These are phyloP conservation scores for Salix caprea DNA, from an alignment of 345 rosid genomes.

Conservation along the genomic window DNA sequence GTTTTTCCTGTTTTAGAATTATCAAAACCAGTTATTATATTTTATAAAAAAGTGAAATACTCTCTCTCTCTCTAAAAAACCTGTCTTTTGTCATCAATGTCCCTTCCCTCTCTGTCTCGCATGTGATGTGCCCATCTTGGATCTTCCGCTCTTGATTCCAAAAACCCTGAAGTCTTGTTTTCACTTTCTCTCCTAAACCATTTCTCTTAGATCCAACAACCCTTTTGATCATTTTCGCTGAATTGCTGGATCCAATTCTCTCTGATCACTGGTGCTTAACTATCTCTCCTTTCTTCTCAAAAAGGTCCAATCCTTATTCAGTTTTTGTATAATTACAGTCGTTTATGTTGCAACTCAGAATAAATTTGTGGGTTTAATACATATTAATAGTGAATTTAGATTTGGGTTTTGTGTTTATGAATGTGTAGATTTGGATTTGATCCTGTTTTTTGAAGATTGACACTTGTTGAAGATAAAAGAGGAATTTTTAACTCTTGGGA, in stretches of 20 bases:
- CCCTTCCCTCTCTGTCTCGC: neutral
- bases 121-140: neutral
- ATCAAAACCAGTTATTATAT: neutral
- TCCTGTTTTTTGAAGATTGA: constrained; percentile 2
- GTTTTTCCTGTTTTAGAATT: no score
- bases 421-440: constrained; percentile 6
- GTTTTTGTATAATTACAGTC: neutral
- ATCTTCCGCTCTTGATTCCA: constrained; percentile 14
- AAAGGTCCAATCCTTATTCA: neutral
- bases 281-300: neutral
- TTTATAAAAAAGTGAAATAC: neutral
- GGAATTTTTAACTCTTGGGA: constrained; percentile 3
- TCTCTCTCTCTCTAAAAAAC: neutral
- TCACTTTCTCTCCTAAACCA: constrained; percentile 8
- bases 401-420: neutral
- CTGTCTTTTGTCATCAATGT: neutral
- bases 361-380: neutral
- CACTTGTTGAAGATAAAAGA: neutral
- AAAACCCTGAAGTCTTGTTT: neutral
- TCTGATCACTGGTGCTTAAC: constrained; percentile 1
- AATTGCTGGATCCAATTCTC: neutral
- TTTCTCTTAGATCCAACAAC: constrained; percentile 15
- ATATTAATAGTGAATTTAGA: neutral
- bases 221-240: neutral
- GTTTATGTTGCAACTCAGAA: neutral